A percentile compares a stretch with the other conserved stretches of the same genome.
Evolutionary conservation across 2,329 filamentous ascomycete genomes (phyloP).

Genomic region (Trichoderma sp.): DNA sequence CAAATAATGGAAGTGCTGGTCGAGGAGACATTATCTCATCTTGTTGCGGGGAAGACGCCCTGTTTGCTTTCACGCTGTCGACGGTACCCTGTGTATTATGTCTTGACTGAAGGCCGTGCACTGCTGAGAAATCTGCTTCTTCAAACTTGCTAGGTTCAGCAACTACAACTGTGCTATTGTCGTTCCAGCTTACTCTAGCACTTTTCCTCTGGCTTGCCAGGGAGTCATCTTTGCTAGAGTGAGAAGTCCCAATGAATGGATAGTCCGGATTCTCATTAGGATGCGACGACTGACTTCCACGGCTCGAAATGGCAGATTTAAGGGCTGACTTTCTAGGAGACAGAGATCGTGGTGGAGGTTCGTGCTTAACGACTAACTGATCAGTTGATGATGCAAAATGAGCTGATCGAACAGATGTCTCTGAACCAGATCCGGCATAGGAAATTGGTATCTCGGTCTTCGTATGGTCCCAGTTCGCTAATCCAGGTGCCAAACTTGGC

Average conservation of each 20-base stretch:
- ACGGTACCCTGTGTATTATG: slow-evolving; percentile 53
- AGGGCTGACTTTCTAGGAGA: slow-evolving; percentile 77
- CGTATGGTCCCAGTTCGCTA: neutral
- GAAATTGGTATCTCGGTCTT: neutral
- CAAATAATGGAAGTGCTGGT: slow-evolving; percentile 70
- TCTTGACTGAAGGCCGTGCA: slow-evolving; percentile 37
- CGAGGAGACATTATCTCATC: slow-evolving; percentile 72
- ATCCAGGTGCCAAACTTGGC: neutral
- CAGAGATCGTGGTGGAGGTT: slow-evolving; percentile 66
- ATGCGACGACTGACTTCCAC: slow-evolving; percentile 45
- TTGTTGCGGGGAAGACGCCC: slow-evolving; percentile 49
- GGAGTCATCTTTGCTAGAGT: slow-evolving; percentile 37
- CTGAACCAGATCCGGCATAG: slow-evolving; percentile 42
- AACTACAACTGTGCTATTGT: slow-evolving; percentile 55
- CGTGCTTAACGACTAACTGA: slow-evolving; percentile 58
- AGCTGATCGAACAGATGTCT: slow-evolving; percentile 65
- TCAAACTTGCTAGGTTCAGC: slow-evolving; percentile 40
- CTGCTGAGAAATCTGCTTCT: slow-evolving; percentile 39
- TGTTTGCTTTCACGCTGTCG: slow-evolving; percentile 46
- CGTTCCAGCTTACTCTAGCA: slow-evolving; percentile 76
- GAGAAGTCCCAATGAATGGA: slow-evolving; percentile 32
- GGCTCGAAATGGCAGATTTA: slow-evolving; percentile 58
- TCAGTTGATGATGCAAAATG: slow-evolving; percentile 62
- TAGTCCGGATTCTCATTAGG: slow-evolving; percentile 48
- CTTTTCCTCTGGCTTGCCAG: slow-evolving; percentile 56